Base-by-base conservation (phyloP, 768 basidiomycete genomes). In the Boletus insuetus region DNA sequence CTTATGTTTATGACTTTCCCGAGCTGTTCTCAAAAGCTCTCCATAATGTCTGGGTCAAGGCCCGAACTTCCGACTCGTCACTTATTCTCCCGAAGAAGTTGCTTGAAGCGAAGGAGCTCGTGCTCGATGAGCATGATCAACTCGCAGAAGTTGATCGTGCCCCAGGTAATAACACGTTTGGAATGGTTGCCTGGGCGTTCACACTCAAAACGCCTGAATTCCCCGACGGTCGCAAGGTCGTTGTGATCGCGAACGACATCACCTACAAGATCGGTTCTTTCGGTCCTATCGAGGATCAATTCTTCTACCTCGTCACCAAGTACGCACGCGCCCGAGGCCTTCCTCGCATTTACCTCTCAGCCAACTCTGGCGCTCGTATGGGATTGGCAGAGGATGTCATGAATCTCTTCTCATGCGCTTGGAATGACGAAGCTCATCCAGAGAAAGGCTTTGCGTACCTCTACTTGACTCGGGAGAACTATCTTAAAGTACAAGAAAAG, bases 1-100 rank as follows among this genome's bases (percentile, higher is more conserved):
- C 97, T 48, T 99, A 98, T 70, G 95, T 91, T 32, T 98, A 98
- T 74, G 97, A 98, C 74, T 99, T 98, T 87, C 97, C 97, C 40
- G 97, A 97, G 65, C 84, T 99, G 59, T 99, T 98, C 81, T 88
- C 94, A 38, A 98, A 98, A 76, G 94, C 96, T 8, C 77, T 98
- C 56, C 90, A 94, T 66, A 93, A 94, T 65, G 81, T 94, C 58
- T 99, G 97, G 97, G 76, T 82, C 59, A 85, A 86, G 63, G 84
- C 84, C 42, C 83, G 87, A 39, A 72, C 75, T 39, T 74, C 72
- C 26, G 82, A 91, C 65, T 76, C 91, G 13, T 81, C 84, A 17
- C 74, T 94, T 48, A 79, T 80, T 35, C 65, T 85, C 35, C 97
- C 97, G 6, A 88, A 91, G 69, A 81, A 82, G 43, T 79, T 91